Base-by-base conservation (phyloP, 1,284 basidiomycete species). In the Rhodotorula sp. region DNA sequence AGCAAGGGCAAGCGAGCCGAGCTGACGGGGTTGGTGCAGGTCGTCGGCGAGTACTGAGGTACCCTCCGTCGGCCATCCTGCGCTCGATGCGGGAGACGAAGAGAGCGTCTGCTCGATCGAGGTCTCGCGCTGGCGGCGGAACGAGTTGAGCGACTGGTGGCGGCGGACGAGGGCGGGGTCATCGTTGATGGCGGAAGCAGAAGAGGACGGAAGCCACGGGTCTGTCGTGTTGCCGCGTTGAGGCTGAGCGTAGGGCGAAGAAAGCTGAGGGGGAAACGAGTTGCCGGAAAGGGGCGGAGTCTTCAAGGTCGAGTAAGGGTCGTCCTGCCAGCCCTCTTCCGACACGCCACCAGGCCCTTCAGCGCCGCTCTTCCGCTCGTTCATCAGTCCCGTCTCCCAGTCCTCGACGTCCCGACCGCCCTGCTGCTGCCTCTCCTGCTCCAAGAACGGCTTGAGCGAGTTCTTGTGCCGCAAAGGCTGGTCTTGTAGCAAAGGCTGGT, bases 371-470 rank as follows among this genome's bases (percentile, higher is more conserved):
- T 58, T 63, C n/a, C 71, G 44, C 62, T 73, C 68, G 24, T 73
- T 71, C 32, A 65, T 32, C 22, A 74, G 30, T 17, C 73, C 65
- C 32, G 59, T 51, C 51, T 73, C 73, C 73, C 73, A 74, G 7
- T 74, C 73, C 34, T 74, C 71, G 44, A 68, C 53, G 1, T 53
- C 68, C 20, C 30, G 8, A 2, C 59, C 70, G 5, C 70, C 60
- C 5, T 51, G 61, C 53, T 60, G 60, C 47, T 64, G 64, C 8
- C 30, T 15, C 46, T 74, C 73, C 46, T 72, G 71, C 55, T 74
- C 73, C 32, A 74, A 47, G 59, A 74, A 74, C 4, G 73, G 71
- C 59, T 73, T 73, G 55, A 74, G 62, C 27, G 64, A 67, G 65
- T 74, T 74, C 57, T 67, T 67, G 51, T 74, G 71, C 53, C 67